Evolutionary conservation across 2,329 filamentous ascomycete genomes (phyloP).

Genomic region (Ophidiomyces ophidiicola): DNA sequence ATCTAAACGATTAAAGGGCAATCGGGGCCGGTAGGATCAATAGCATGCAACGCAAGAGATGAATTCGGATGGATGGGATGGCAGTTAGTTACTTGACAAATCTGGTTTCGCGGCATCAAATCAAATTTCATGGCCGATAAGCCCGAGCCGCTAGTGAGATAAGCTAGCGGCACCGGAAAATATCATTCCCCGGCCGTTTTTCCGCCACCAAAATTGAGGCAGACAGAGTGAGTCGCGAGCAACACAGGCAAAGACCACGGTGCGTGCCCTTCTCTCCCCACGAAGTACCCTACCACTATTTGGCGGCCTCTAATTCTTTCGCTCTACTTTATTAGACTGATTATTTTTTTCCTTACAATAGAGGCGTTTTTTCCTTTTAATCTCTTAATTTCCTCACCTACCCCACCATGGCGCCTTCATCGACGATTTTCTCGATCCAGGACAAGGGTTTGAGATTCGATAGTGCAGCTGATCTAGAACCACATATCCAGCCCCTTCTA

Average conservation of each 20-base stretch:
- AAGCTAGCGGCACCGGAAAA: no score
- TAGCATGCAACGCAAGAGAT: neutral
- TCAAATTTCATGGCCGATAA: neutral
- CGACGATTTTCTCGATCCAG: conserved; percentile 65
- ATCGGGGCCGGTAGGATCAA: no score
- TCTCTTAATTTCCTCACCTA: conserved; percentile 19
- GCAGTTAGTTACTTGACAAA: no score
- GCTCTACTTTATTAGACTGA: no score
- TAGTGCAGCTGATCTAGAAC: conserved; percentile 71
- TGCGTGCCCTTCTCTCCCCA: no score
- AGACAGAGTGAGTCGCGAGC: neutral
- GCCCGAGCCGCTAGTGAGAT: neutral
- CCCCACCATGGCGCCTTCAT: conserved; percentile 40
- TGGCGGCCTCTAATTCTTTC: no score
- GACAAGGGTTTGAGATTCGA: conserved; percentile 88
- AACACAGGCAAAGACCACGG: neutral
- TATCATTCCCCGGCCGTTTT: neutral
- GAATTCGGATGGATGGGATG: no score
- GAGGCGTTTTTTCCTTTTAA: neutral
- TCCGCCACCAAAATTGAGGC: neutral
- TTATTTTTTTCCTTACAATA: no score
- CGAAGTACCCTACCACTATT: no score
- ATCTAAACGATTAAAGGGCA: no score
- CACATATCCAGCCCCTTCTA: conserved; percentile 64
- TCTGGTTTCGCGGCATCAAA: no score